A percentile compares a stretch with the other conserved stretches of the same genome.
These are phyloP conservation scores for Amoebophrya sp. DNA, from an alignment of 169 alveolate genomes.

Conservation along the genomic window DNA sequence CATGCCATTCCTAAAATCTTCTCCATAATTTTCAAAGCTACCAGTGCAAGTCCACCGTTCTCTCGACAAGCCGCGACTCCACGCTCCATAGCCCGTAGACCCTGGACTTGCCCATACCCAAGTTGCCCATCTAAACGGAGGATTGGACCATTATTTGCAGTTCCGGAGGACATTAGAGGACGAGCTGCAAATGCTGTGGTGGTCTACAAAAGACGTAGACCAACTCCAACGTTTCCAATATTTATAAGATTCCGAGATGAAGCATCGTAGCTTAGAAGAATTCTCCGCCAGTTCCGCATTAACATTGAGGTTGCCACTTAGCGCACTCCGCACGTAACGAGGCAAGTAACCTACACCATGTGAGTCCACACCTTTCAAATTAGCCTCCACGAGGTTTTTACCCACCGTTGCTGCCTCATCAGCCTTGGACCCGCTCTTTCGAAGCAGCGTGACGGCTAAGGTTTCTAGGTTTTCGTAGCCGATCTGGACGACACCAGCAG, in stretches of 20 bases:
- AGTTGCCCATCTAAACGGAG: background rate
- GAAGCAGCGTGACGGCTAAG: background rate
- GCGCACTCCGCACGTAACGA: background rate
- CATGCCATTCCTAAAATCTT: too few species aligned
- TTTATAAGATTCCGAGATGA: too few species aligned
- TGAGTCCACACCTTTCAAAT: background rate
- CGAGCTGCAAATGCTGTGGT: too few species aligned
- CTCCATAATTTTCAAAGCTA: background rate
- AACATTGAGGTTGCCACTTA: background rate
- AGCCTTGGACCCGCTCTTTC: background rate
- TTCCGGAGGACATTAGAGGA: too few species aligned
- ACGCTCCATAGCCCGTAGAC: background rate
- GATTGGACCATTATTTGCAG: too few species aligned
- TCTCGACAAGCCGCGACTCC: background rate
- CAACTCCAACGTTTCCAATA: too few species aligned
- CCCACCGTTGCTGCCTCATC: background rate
- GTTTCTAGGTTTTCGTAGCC: too few species aligned
- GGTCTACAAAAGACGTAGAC: too few species aligned
- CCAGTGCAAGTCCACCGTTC: background rate
- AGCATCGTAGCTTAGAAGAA: too few species aligned
- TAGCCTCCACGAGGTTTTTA: background rate
- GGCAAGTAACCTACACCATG: background rate
- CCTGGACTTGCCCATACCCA: constrained; percentile 9
- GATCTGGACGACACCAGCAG: too few species aligned
- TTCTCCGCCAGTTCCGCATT: background rate